These are phyloP conservation scores for Akanthomyces lecanii DNA, from an alignment of 2,329 filamentous ascomycete species.

Conservation along the genomic window DNA sequence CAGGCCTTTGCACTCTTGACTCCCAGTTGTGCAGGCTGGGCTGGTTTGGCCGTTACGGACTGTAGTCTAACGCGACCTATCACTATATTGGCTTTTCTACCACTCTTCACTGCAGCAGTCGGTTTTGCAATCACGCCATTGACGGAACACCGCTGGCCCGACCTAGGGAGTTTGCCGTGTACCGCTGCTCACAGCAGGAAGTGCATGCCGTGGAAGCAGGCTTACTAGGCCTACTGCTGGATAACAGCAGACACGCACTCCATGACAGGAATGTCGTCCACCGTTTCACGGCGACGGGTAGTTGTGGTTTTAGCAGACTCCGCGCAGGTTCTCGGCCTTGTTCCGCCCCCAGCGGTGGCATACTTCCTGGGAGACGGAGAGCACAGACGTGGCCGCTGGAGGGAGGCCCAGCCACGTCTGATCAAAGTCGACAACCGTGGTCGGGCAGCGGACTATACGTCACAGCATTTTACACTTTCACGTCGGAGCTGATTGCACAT, in stretches of 20 bases:
- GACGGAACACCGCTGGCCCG: too few relatives aligned
- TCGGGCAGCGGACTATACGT: not conserved
- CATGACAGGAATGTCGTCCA: not conserved
- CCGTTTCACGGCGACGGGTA: not conserved
- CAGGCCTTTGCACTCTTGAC: not conserved
- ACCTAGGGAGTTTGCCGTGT: not conserved
- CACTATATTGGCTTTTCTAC: too few relatives aligned
- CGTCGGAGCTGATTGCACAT: not conserved
- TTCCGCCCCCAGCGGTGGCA: not conserved
- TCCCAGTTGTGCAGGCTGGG: not conserved
- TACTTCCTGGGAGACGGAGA: not conserved
- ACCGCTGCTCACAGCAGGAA: too few relatives aligned
- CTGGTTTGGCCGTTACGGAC: not conserved
- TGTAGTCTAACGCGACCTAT: too few relatives aligned
- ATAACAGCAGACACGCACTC: not conserved
- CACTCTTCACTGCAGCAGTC: too few relatives aligned
- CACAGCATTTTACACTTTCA: not conserved
- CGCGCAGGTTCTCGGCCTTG: not conserved
- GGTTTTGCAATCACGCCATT: too few relatives aligned
- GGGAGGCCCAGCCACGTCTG: too few relatives aligned
- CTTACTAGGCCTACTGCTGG: not conserved
- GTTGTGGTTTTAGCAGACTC: not conserved
- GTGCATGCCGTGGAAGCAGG: not conserved
- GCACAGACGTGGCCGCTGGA: too few relatives aligned
- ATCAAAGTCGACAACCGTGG: too few relatives aligned